Conservation (phyloP, 176 grass and related monocot genomes). For the Elymus sibiricus region DNA sequence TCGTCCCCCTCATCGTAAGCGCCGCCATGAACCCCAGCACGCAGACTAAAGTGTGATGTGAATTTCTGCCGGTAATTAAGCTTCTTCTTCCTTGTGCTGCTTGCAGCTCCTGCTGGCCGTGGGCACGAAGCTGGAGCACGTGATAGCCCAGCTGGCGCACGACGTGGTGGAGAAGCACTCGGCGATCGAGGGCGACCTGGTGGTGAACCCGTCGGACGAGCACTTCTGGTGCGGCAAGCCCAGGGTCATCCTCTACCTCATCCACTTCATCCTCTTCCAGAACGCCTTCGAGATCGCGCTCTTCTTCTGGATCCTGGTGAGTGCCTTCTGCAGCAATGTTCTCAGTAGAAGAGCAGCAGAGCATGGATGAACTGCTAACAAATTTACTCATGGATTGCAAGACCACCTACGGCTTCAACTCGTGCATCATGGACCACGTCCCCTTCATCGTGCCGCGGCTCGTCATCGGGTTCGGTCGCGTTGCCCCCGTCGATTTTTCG, state of each 20-base stretch:
- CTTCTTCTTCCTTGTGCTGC: background rate
- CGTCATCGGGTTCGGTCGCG: slow-evolving; percentile 58
- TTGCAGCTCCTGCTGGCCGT: slow-evolving; percentile 74
- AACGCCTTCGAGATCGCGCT: slow-evolving; percentile 92
- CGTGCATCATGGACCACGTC: slow-evolving; percentile 87
- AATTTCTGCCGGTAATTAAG: background rate
- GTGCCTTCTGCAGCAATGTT: background rate
- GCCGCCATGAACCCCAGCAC: background rate
- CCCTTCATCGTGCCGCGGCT: slow-evolving; percentile 75
- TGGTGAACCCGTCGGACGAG: slow-evolving; percentile 77
- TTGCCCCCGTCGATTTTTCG: background rate
- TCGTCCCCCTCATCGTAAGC: slow-evolving; percentile 83
- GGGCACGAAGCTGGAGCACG: slow-evolving; percentile 89
- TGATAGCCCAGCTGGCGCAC: slow-evolving; percentile 71
- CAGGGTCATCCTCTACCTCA: slow-evolving; percentile 58
- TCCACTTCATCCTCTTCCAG: slow-evolving; percentile 96
- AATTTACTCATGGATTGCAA: background rate
- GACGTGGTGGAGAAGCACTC: slow-evolving; percentile 90
- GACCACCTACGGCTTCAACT: slow-evolving; percentile 78
- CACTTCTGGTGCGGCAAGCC: slow-evolving; percentile 84
- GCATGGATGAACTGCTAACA: background rate
- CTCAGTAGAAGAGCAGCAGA: background rate
- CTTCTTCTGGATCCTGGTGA: slow-evolving; percentile 98
- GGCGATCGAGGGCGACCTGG: slow-evolving; percentile 69
- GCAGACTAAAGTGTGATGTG: background rate